Conservation (phyloP, 768 basidiomycete species). For the Macrolepiota albuminosa region DNA sequence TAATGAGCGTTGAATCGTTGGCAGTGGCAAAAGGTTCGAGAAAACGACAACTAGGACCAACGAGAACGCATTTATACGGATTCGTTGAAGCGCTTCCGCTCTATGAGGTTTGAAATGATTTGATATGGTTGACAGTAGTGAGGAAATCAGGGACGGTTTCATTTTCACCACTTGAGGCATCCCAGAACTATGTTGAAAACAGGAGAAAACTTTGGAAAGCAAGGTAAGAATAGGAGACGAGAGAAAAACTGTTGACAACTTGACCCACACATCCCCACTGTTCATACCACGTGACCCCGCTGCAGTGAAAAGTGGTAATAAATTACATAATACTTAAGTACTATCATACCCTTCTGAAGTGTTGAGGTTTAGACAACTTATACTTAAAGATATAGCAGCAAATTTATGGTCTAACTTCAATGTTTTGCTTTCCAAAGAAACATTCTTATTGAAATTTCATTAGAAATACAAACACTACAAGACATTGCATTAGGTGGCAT, state of each 20-base stretch:
- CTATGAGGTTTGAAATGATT: slow-evolving; percentile 41
- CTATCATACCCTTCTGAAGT: too few relatives aligned
- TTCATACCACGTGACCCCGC: too few relatives aligned
- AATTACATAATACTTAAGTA: too few relatives aligned
- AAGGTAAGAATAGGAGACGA: neutral
- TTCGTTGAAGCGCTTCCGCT: slow-evolving; percentile 38
- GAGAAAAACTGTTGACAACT: neutral
- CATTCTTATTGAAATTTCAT: too few relatives aligned
- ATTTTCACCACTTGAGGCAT: neutral
- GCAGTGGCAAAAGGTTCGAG: slow-evolving; percentile 36
- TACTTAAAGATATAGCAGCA: too few relatives aligned
- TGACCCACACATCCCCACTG: neutral
- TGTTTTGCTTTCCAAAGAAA: too few relatives aligned
- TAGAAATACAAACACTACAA: too few relatives aligned
- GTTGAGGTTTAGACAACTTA: too few relatives aligned
- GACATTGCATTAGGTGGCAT: too few relatives aligned
- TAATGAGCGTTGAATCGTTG: slow-evolving; percentile 31
- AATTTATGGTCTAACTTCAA: too few relatives aligned
- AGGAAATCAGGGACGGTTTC: slow-evolving; percentile 9
- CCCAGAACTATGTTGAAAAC: neutral
- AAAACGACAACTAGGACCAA: slow-evolving; percentile 28
- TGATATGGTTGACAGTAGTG: slow-evolving; percentile 15
- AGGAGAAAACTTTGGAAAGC: neutral
- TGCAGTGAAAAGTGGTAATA: too few relatives aligned
- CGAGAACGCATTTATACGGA: slow-evolving; percentile 35